Conservation (phyloP, 176 grass and related monocot genomes). For the Puya raimondii region DNA sequence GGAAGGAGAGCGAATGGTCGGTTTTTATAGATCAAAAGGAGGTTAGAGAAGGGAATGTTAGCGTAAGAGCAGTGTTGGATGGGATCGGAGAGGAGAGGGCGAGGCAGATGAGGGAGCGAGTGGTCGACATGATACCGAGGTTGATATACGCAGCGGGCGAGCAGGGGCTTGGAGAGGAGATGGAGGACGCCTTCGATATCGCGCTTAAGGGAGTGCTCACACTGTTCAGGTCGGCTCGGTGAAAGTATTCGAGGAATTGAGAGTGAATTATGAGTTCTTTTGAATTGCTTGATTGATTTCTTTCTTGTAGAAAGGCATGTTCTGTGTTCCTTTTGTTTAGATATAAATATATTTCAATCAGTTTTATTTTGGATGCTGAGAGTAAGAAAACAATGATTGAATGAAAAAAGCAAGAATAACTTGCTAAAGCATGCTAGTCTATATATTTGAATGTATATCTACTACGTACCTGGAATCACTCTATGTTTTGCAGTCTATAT, state of each 20-base stretch:
- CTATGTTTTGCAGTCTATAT: too few species aligned
- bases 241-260: slow-evolving; percentile 16
- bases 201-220: slow-evolving; percentile 41
- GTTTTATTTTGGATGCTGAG: too few species aligned
- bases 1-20: slow-evolving; percentile 54
- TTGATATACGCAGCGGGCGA: slow-evolving; percentile 48
- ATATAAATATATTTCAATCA: too few species aligned
- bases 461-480: too few species aligned
- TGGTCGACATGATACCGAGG: slow-evolving; percentile 84
- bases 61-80: slow-evolving; percentile 46
- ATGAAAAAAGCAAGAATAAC: too few species aligned
- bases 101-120: slow-evolving; percentile 54
- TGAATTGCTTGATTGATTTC: too few species aligned
- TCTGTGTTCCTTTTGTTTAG: too few species aligned
- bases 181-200: slow-evolving; percentile 62
- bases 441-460: too few species aligned
- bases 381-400: too few species aligned
- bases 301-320: too few species aligned
- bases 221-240: slow-evolving; percentile 29
- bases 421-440: too few species aligned
- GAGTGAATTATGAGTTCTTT: neutral
- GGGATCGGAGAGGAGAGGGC: slow-evolving; percentile 41
- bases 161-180: slow-evolving; percentile 45
- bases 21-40: slow-evolving; percentile 77
- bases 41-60: slow-evolving; percentile 35